Base-by-base conservation (phyloP, 805 yeast species). In the Brettanomyces nanus region DNA sequence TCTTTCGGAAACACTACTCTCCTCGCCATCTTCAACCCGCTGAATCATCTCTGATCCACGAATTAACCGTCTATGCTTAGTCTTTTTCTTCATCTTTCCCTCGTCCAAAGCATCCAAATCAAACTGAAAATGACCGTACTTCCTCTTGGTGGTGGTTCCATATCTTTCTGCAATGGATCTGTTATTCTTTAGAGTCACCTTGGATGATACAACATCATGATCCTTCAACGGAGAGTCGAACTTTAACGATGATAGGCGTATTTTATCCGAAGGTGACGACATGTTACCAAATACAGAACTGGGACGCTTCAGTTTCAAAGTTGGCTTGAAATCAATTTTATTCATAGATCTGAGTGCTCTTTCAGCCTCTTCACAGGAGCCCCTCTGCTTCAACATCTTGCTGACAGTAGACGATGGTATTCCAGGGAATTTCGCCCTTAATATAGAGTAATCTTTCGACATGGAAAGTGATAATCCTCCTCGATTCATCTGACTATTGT, bases 371-470 rank as follows among this genome's bases (percentile, higher is more conserved):
- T 30, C 32, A 14, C 13, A 14, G 6, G 19, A 15, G 18, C 20
- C 13, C 10, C 13, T 15, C 11, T 15, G n/a, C 32, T 15, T 15
- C 15, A 30, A 15, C 6, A 20, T 20, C 14, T 30, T 15, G 18
- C 18, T n/a, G 32, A 30, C 19, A 6, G 32, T 30, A 6, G 32
- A 30, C 13, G 14, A 20, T 30, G 32, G 30, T 11, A 55, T 36
- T n/a, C 50, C 40, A 1, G 68, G 68, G 34, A 47, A 63, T 27
- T 52, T 50, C 28, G 56, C 60, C 37, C 49, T 56, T 31, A 63
- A 48, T n/a, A n/a, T n/a, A n/a, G n/a, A n/a, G n/a, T n/a, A n/a
- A n/a, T n/a, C n/a, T n/a, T n/a, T n/a, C n/a, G n/a, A n/a, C n/a
- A n/a, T n/a, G n/a, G n/a, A n/a, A n/a, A n/a, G n/a, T n/a, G n/a